Evolutionary conservation across 169 alveolate genomes (phyloP).

Genomic region (Eimeria acervulina): DNA sequence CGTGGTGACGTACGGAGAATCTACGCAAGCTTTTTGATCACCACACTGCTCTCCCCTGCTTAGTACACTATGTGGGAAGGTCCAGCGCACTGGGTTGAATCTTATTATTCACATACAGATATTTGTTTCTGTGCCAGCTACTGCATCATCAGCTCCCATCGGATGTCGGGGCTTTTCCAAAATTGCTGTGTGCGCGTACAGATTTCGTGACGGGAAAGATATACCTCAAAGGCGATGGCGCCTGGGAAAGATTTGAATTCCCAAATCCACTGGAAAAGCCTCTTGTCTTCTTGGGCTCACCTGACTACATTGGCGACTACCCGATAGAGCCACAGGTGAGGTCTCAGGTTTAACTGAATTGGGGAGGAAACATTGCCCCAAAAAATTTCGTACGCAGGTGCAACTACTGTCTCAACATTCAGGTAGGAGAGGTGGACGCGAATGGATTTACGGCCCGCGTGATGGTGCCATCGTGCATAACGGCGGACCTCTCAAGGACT

Average conservation of each 20-base stretch:
- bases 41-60: not conserved
- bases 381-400: not conserved
- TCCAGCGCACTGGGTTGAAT: not conserved
- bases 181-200: conserved; percentile 5
- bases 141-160: not conserved
- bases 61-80: too few species aligned
- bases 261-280: conserved; percentile 12
- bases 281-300: conserved; percentile 65
- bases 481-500: conserved; percentile 50
- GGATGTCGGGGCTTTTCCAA: not conserved
- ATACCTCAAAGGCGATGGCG: conserved; percentile 60
- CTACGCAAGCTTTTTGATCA: not conserved
- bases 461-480: conserved; percentile 64
- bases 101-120: not conserved
- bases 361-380: not conserved
- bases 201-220: conserved; percentile 61
- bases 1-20: not conserved
- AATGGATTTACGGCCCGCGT: conserved; percentile 59
- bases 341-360: not conserved
- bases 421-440: conserved; percentile 64
- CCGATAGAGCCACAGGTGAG: conserved; percentile 52
- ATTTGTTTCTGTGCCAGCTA: not conserved
- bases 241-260: conserved; percentile 60
- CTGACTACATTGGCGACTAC: conserved; percentile 69
- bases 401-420: not conserved